Evolutionary conservation across 257 asterid species (phyloP).

Genomic region (Osmanthus fragrans): DNA sequence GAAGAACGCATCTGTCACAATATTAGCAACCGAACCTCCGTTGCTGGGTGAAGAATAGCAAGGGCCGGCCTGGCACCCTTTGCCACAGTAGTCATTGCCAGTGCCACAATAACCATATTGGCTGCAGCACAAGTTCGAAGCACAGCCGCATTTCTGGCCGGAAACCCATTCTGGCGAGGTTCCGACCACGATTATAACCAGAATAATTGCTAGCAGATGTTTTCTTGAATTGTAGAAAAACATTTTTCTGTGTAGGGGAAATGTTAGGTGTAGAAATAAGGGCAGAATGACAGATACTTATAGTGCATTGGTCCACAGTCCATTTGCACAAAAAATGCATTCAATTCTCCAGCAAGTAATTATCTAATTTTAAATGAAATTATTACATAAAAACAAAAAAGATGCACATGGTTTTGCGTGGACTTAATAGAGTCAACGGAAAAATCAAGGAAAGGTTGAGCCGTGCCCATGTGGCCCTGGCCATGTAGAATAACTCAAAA

Average conservation of each 20-base stretch:
- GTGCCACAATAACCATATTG: slow-evolving; percentile 49
- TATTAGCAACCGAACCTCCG: slow-evolving; percentile 23
- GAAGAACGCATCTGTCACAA: slow-evolving; percentile 45
- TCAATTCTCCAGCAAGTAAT: too few relatives aligned
- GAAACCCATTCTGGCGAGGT: not conserved
- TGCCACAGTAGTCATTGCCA: slow-evolving; percentile 35
- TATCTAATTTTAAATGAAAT: too few relatives aligned
- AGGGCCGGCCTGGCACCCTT: slow-evolving; percentile 43
- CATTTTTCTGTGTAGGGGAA: slow-evolving; percentile 3
- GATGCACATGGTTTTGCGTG: too few relatives aligned
- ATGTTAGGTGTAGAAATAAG: not conserved
- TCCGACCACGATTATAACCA: not conserved
- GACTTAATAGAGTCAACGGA: too few relatives aligned
- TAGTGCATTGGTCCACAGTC: too few relatives aligned
- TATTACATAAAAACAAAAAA: too few relatives aligned
- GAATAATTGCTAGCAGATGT: not conserved
- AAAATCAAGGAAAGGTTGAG: too few relatives aligned
- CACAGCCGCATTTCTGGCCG: slow-evolving; percentile 49
- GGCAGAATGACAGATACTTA: not conserved
- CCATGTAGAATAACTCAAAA: too few relatives aligned
- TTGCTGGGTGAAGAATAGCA: slow-evolving; percentile 27
- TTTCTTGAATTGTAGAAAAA: not conserved
- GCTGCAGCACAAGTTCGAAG: slow-evolving; percentile 45
- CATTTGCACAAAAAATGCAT: too few relatives aligned
- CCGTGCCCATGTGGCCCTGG: too few relatives aligned